Evolutionary conservation across 2,329 filamentous ascomycete genomes (phyloP).

Genomic region (Aureobasidium mangrovei): DNA sequence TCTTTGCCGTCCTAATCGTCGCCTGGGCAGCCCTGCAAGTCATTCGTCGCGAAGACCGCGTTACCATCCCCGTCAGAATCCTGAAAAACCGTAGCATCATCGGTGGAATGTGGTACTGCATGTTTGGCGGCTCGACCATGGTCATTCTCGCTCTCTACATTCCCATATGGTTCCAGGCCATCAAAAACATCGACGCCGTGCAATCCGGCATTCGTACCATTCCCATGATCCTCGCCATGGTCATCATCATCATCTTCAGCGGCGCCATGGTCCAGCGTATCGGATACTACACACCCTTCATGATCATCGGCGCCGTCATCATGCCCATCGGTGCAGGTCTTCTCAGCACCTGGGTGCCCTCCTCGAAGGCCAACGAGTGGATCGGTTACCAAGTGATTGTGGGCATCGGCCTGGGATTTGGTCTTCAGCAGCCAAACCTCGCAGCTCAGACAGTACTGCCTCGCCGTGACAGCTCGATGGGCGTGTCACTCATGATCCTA

Average conservation of each 20-base stretch:
- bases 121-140: constrained; percentile 35
- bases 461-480: constrained; percentile 36
- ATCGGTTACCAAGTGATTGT: constrained; percentile 32
- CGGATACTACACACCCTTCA: constrained; percentile 44
- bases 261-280: constrained; percentile 33
- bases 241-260: constrained; percentile 34
- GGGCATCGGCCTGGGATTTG: constrained; percentile 37
- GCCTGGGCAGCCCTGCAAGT: constrained; percentile 30
- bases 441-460: constrained; percentile 39
- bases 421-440: constrained; percentile 41
- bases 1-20: constrained; percentile 34
- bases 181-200: constrained; percentile 38
- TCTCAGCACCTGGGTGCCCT: constrained; percentile 35
- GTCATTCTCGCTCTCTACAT: constrained; percentile 39
- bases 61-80: constrained; percentile 40
- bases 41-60: constrained; percentile 34
- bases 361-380: constrained; percentile 32
- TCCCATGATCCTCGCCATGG: constrained; percentile 38
- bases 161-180: constrained; percentile 42
- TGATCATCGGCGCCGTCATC: constrained; percentile 32
- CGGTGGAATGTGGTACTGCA: constrained; percentile 33
- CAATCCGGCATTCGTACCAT: constrained; percentile 43
- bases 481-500: constrained; percentile 42
- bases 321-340: constrained; percentile 41
- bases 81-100: constrained; percentile 37